These are phyloP conservation scores for Syncephalastrum sp. DNA, from an alignment of 371 early-diverging fungal genomes.

Conservation along the genomic window DNA sequence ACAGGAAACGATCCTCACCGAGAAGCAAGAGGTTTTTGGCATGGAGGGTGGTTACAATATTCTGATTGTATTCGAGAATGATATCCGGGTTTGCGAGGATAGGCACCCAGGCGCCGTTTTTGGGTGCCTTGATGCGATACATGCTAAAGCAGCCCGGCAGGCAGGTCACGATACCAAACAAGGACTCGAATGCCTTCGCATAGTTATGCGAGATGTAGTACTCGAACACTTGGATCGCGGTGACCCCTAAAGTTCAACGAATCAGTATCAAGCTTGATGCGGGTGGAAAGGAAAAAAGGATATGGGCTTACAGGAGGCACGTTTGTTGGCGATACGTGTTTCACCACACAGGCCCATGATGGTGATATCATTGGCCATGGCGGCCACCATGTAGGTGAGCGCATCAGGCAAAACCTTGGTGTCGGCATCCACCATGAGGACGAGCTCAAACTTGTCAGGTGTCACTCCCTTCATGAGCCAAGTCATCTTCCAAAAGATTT, in stretches of 20 bases:
- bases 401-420: constrained; percentile 83
- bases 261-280: constrained; percentile 42
- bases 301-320: constrained; percentile 74
- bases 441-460: constrained; percentile 89
- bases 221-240: constrained; percentile 81
- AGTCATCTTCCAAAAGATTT: constrained; percentile 91
- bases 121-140: constrained; percentile 81
- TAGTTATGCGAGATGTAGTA: constrained; percentile 96
- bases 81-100: constrained; percentile 89
- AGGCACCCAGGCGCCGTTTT: constrained; percentile 78
- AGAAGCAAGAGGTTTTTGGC: constrained; percentile 93
- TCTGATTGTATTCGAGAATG: constrained; percentile 86
- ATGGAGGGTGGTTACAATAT: constrained; percentile 91
- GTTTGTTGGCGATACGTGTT: constrained; percentile 83
- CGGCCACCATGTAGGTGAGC: constrained; percentile 73
- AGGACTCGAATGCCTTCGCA: constrained; percentile 91
- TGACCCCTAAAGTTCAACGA: constrained; percentile 31
- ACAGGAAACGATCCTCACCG: constrained; percentile 95
- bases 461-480: constrained; percentile 79
- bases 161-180: constrained; percentile 99
- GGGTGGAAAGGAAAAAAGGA: constrained; percentile 42
- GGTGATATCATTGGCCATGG: constrained; percentile 79
- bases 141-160: constrained; percentile 97
- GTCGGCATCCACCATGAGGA: constrained; percentile 97
- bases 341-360: constrained; percentile 89